Evolutionary conservation across 768 basidiomycete genomes (phyloP).

Genomic region (Tremella fuciformis): DNA sequence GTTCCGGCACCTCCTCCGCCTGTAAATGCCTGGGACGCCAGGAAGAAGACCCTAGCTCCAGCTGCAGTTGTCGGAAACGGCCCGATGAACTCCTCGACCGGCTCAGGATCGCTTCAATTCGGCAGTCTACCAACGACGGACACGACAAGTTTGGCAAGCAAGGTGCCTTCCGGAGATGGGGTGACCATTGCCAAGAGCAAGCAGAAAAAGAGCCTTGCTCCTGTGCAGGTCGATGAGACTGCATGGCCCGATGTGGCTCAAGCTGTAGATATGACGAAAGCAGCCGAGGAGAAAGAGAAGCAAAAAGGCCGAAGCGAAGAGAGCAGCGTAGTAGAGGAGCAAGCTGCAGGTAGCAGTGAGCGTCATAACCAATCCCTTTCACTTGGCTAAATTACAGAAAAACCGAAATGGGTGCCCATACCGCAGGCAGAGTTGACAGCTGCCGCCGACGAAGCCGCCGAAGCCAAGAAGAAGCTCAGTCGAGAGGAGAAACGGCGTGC

Average conservation of each 20-base stretch:
- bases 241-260: slow-evolving; percentile 44
- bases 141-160: slow-evolving; percentile 2
- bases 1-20: slow-evolving; percentile 26
- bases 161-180: neutral
- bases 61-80: neutral
- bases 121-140: neutral
- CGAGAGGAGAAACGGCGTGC: slow-evolving; percentile 1
- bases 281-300: slow-evolving; percentile 32
- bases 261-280: slow-evolving; percentile 30
- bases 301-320: slow-evolving; percentile 30
- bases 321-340: slow-evolving; percentile 18
- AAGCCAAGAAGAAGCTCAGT: slow-evolving; percentile 10
- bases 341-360: slow-evolving; percentile 27
- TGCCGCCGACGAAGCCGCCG: slow-evolving; percentile 55
- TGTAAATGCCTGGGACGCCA: slow-evolving; percentile 46
- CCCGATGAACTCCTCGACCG: too few relatives aligned
- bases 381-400: slow-evolving; percentile 52
- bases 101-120: neutral
- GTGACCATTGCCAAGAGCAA: slow-evolving; percentile 11
- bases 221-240: slow-evolving; percentile 19
- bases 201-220: slow-evolving; percentile 18
- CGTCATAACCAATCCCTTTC: neutral
- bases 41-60: slow-evolving; percentile 10
- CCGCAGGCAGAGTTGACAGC: slow-evolving; percentile 61
- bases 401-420: slow-evolving; percentile 64